Conservation (phyloP, 169 alveolate species). For the Babesia sp. region DNA sequence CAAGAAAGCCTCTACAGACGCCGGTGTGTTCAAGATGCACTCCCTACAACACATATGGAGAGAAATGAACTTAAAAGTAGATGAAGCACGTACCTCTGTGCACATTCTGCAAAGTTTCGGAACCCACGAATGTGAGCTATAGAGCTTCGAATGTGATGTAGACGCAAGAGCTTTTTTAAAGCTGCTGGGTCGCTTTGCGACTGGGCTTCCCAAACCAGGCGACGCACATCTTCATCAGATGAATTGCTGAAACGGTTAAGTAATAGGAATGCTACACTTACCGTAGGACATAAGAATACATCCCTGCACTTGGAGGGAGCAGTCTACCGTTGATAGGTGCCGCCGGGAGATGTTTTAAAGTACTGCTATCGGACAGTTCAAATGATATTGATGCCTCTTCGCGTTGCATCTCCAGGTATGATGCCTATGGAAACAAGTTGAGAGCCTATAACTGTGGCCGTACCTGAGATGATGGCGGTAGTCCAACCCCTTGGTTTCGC, state of each 20-base stretch:
- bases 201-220: slow-evolving; percentile 52
- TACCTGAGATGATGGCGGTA: slow-evolving; percentile 57
- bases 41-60: slow-evolving; percentile 29
- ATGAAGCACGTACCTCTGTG: slow-evolving; percentile 31
- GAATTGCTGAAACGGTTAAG: slow-evolving; percentile 34
- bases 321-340: slow-evolving; percentile 8
- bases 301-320: slow-evolving; percentile 18
- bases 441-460: neutral
- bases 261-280: neutral
- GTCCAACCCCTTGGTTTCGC: slow-evolving; percentile 78
- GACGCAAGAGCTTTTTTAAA: slow-evolving; percentile 17
- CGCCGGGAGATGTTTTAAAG: slow-evolving; percentile 29
- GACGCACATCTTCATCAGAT: slow-evolving; percentile 27
- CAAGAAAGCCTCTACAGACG: slow-evolving; percentile 25
- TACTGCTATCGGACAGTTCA: slow-evolving; percentile 37
- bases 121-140: slow-evolving; percentile 42
- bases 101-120: slow-evolving; percentile 33
- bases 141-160: slow-evolving; percentile 13
- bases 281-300: slow-evolving; percentile 34
- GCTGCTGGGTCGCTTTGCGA: slow-evolving; percentile 31
- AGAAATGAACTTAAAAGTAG: neutral
- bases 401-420: slow-evolving; percentile 21
- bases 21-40: slow-evolving; percentile 42
- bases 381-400: slow-evolving; percentile 37
- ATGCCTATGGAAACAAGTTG: neutral